A percentile compares a stretch with the other conserved stretches of the same genome.
Conservation (phyloP, 306 rosid species). For the Dryas alaskensis region DNA sequence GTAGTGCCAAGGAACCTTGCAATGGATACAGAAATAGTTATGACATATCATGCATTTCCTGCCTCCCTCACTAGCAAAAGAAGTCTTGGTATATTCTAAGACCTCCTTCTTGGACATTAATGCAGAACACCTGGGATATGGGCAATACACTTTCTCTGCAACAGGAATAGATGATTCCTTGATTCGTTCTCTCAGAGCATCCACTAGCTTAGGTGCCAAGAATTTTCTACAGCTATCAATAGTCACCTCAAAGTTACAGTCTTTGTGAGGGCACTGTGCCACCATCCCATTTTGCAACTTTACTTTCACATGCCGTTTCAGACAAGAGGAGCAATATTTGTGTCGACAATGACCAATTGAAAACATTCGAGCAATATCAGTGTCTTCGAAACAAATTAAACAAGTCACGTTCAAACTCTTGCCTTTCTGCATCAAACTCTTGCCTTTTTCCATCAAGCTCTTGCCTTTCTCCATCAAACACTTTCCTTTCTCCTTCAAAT, state of each 20-base stretch:
- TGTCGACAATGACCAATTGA: conserved; percentile 62
- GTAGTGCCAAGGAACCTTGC: conserved; percentile 78
- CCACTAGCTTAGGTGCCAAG: conserved; percentile 48
- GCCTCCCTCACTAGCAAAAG: conserved; percentile 27
- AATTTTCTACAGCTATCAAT: conserved; percentile 54
- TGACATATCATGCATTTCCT: conserved; percentile 63
- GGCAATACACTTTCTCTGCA: conserved; percentile 64
- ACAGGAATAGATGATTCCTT: conserved; percentile 63
- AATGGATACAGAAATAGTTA: conserved; percentile 54
- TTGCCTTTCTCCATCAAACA: no score
- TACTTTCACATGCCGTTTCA: conserved; percentile 68
- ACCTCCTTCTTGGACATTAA: conserved; percentile 57
- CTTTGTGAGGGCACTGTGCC: conserved; percentile 61
- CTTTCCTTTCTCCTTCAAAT: no score
- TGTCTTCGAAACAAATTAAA: conserved; percentile 69
- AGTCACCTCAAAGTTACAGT: conserved; percentile 48
- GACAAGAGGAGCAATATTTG: conserved; percentile 65
- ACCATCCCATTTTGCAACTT: conserved; percentile 54
- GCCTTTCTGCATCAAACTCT: conserved; percentile 3
- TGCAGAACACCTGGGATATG: conserved; percentile 63
- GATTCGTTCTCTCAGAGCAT: conserved; percentile 44
- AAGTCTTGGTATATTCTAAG: conserved; percentile 43
- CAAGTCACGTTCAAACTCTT: conserved; percentile 33
- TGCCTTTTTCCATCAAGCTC: background rate
- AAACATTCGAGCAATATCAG: conserved; percentile 41